Evolutionary conservation across 345 rosid species (phyloP).

Genomic region (Eucalyptus fibrosa): DNA sequence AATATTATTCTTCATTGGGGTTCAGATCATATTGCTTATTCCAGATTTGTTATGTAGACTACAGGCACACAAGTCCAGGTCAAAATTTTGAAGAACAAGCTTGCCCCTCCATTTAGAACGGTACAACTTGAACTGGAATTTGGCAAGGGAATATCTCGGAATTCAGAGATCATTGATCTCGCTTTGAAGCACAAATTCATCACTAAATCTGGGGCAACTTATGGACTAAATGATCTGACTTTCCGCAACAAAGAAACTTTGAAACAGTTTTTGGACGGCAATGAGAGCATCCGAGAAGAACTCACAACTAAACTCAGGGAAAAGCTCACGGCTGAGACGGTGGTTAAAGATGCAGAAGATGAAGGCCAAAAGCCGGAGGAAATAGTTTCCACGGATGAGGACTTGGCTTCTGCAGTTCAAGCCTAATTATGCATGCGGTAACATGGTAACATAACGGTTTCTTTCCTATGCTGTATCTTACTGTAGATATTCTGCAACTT

Average conservation of each 20-base stretch:
- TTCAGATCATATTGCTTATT: neutral
- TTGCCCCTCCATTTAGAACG: slow-evolving; percentile 83
- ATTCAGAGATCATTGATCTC: slow-evolving; percentile 59
- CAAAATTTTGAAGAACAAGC: slow-evolving; percentile 92
- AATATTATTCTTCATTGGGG: neutral
- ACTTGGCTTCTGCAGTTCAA: slow-evolving; percentile 44
- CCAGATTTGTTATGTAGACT: slow-evolving; percentile 27
- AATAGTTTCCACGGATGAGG: slow-evolving; percentile 46
- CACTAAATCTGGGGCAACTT: slow-evolving; percentile 34
- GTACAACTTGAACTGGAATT: slow-evolving; percentile 85
- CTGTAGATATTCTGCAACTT: neutral
- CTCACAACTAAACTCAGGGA: slow-evolving; percentile 51
- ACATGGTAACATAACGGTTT: neutral
- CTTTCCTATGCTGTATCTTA: neutral
- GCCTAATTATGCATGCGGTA: slow-evolving; percentile 4
- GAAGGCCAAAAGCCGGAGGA: slow-evolving; percentile 15
- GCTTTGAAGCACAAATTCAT: slow-evolving; percentile 66
- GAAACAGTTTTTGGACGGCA: slow-evolving; percentile 34
- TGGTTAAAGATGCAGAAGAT: slow-evolving; percentile 7
- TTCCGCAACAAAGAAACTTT: slow-evolving; percentile 71
- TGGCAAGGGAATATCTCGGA: slow-evolving; percentile 85
- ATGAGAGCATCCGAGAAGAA: slow-evolving; percentile 43
- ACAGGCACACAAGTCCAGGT: slow-evolving; percentile 63
- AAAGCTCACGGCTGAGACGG: slow-evolving; percentile 15
- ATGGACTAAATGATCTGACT: slow-evolving; percentile 22